A percentile compares a stretch with the other conserved stretches of the same genome.
These are phyloP conservation scores for Setaria viridis DNA, from an alignment of 202 grass and related monocot species.

Conservation along the genomic window DNA sequence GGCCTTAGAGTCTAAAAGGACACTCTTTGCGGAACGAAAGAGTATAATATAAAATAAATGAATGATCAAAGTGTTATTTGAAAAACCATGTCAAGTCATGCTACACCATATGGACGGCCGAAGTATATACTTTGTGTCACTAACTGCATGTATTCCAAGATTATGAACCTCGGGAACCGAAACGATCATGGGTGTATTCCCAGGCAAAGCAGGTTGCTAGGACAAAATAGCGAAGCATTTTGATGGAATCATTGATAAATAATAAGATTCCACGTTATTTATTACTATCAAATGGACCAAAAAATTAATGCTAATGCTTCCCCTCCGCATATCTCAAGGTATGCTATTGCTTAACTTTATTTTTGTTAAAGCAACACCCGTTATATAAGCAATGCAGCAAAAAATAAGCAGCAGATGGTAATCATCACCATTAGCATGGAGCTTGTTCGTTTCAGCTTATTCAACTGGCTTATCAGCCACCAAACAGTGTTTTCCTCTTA, in stretches of 20 bases:
- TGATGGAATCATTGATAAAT: background rate
- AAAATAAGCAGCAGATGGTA: background rate
- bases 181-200: background rate
- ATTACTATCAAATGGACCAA: background rate
- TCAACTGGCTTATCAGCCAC: too few relatives aligned
- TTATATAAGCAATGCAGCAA: background rate
- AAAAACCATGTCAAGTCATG: too few relatives aligned
- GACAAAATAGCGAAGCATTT: background rate
- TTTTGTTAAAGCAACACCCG: background rate
- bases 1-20: too few relatives aligned
- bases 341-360: background rate
- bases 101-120: too few relatives aligned
- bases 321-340: background rate
- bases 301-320: background rate
- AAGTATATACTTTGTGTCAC: too few relatives aligned
- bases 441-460: too few relatives aligned
- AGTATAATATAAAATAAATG: too few relatives aligned
- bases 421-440: background rate
- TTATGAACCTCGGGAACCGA: background rate
- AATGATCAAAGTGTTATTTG: too few relatives aligned
- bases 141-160: background rate
- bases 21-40: too few relatives aligned
- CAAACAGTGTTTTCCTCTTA: too few relatives aligned
- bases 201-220: background rate
- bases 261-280: background rate